phyloP scores from a whole-genome alignment of 78 protist species.

The Isochrysis galbana region DNA sequence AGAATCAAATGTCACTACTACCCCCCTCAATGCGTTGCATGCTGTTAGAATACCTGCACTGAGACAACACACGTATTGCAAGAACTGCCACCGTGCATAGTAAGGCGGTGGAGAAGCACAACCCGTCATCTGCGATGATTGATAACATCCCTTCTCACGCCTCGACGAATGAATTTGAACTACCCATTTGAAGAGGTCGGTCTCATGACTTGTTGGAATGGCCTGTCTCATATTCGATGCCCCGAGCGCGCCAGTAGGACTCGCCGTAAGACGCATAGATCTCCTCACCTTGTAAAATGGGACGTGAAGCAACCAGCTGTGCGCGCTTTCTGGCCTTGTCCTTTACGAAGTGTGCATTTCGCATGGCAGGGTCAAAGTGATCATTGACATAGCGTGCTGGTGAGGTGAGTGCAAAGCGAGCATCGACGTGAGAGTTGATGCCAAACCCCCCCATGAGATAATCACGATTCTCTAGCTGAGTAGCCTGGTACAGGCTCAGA shows the following conservation, averaged over 20 bases:
- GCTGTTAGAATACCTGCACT: too few relatives aligned
- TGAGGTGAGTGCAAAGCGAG: not conserved
- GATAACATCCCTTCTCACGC: too few relatives aligned
- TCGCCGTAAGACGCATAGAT: slow-evolving; percentile 29
- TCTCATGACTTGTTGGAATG: not conserved
- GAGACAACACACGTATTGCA: too few relatives aligned
- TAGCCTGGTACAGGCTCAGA: not conserved
- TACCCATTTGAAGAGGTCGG: too few relatives aligned
- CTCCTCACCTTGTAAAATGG: slow-evolving; percentile 28
- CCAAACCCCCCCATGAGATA: slow-evolving; percentile 48
- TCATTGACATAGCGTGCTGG: slow-evolving; percentile 28
- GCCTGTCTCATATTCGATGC: not conserved
- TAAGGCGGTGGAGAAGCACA: too few relatives aligned
- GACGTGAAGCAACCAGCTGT: not conserved
- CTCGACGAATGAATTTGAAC: too few relatives aligned
- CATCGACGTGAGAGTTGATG: slow-evolving; percentile 17
- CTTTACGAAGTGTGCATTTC: slow-evolving; percentile 10
- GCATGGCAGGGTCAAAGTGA: not conserved
- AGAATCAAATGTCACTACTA: too few relatives aligned
- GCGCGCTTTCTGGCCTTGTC: not conserved
- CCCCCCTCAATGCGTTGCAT: too few relatives aligned
- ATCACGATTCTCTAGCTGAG: slow-evolving; percentile 11
- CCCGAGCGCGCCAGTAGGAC: slow-evolving; percentile 20
- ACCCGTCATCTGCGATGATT: too few relatives aligned
- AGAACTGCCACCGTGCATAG: too few relatives aligned